Evolutionary conservation across 1,284 basidiomycete species (phyloP), one percentile per base, ranked within the genome.

Genomic region (Fomitopsis pinicola): DNA sequence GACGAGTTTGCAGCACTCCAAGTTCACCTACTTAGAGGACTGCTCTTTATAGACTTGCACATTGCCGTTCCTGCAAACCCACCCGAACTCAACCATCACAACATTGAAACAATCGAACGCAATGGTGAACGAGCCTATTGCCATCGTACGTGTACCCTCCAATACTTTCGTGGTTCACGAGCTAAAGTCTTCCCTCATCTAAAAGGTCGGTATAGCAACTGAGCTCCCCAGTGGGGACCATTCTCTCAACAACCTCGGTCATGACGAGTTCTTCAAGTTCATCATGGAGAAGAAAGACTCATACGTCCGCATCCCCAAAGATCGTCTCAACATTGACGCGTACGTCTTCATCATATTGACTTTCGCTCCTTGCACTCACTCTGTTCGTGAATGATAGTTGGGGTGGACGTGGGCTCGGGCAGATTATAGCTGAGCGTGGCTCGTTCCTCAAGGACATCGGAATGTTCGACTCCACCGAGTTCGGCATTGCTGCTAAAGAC

Each of bases 381-480:
- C 14, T 17, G n/a, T n/a, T n/a, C 28, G n/a, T n/a, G 30, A 15
- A 7, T 14, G 4, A 15, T n/a, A 74, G 73, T 22, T 68, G 72
- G 63, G 62, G 65, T 12, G 74, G 72, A 9, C 58, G 58, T 22
- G 67, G 64, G 22, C 48, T 67, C 2, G 74, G 69, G 5, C 68
- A 72, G 54, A 61, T 77, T 57, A 42, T 67, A 35, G 64, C 75
- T 8, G 66, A 73, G 35, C 63, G 59, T 3, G 78, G 77, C 4
- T 63, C 75, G 1, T 80, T 80, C 58, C 64, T 80, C 33, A 78
- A 78, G 60, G 66, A 76, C 44, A 65, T 75, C 19, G 61, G 69
- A 19, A 57, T 63, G 7, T 79, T 80, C 62, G 78, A 80, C 65
- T 63, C 74, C 59, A 48, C 77, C n/a, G 76, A 78, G 60, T 78